phyloP scores from a whole-genome alignment of 208 protist genomes.

The Acanthamoeba triangularis region DNA sequence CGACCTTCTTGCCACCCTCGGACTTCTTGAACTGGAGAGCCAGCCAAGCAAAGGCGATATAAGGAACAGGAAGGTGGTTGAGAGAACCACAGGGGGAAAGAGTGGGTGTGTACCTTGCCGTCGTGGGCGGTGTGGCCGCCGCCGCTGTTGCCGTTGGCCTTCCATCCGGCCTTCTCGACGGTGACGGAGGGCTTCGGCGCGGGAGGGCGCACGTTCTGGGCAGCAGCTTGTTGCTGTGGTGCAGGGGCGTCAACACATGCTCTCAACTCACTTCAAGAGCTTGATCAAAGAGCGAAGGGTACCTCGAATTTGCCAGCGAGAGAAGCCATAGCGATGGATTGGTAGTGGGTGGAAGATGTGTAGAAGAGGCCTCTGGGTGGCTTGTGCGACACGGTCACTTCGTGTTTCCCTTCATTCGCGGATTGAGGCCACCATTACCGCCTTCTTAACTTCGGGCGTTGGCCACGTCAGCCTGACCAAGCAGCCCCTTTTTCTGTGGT shows the following conservation, averaged over 20 bases:
- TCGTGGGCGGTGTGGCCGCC: conserved; percentile 63
- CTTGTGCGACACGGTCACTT: no score
- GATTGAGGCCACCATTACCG: no score
- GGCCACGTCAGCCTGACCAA: no score
- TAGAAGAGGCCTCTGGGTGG: no score
- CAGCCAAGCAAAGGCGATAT: background rate
- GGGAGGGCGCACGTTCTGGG: background rate
- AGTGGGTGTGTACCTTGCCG: conserved; percentile 35
- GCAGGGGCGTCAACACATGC: no score
- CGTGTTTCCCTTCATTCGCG: no score
- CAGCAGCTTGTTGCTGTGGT: background rate
- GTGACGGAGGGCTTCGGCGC: background rate
- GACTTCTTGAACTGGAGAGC: conserved; percentile 42
- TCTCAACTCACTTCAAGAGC: no score
- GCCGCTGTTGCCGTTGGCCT: conserved; percentile 43
- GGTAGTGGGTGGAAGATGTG: background rate
- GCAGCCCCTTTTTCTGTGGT: no score
- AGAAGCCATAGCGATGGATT: background rate
- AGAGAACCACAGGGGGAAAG: background rate
- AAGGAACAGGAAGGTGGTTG: background rate
- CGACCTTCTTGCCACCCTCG: conserved; percentile 40
- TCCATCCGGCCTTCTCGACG: conserved; percentile 38
- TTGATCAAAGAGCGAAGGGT: background rate
- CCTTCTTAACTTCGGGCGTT: no score
- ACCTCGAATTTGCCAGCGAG: conserved; percentile 15